These are phyloP conservation scores for Neonectria hederae DNA, from an alignment of 2,329 filamentous ascomycete genomes.

Conservation along the genomic window DNA sequence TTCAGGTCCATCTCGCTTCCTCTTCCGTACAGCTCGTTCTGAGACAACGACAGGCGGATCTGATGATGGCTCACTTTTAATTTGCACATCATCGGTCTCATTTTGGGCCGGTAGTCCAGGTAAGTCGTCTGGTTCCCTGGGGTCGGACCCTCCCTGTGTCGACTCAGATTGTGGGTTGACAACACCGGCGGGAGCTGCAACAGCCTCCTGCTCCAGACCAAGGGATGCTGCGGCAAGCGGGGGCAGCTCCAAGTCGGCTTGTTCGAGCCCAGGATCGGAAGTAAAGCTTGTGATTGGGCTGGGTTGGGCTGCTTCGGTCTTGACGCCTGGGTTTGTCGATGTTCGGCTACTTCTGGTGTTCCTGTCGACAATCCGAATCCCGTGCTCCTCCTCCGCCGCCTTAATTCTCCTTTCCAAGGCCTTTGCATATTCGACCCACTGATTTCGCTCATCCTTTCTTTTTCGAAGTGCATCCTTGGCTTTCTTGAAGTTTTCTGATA, in stretches of 20 bases:
- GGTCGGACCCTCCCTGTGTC: slow-evolving; percentile 43
- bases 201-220: slow-evolving; percentile 11
- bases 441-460: slow-evolving; percentile 53
- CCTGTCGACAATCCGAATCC: slow-evolving; percentile 44
- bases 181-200: slow-evolving; percentile 5
- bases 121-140: slow-evolving; percentile 35
- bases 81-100: slow-evolving; percentile 17
- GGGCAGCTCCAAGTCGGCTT: slow-evolving; percentile 42
- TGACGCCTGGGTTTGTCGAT: slow-evolving; percentile 16
- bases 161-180: slow-evolving; percentile 39
- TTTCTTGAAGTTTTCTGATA: slow-evolving; percentile 54
- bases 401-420: slow-evolving; percentile 55
- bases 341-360: slow-evolving; percentile 24
- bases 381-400: slow-evolving; percentile 52
- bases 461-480: slow-evolving; percentile 52
- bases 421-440: slow-evolving; percentile 58
- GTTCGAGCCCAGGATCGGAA: slow-evolving; percentile 38
- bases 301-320: slow-evolving; percentile 19
- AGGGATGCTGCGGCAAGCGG: slow-evolving; percentile 39
- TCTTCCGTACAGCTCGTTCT: slow-evolving; percentile 59
- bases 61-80: slow-evolving; percentile 65
- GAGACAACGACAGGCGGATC: slow-evolving; percentile 62
- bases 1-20: slow-evolving; percentile 49
- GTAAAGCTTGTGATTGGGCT: slow-evolving; percentile 33
- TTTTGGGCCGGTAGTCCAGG: slow-evolving; percentile 32